phyloP scores from a whole-genome alignment of 2,329 filamentous ascomycete genomes.

The Cryphonectria japonica region DNA sequence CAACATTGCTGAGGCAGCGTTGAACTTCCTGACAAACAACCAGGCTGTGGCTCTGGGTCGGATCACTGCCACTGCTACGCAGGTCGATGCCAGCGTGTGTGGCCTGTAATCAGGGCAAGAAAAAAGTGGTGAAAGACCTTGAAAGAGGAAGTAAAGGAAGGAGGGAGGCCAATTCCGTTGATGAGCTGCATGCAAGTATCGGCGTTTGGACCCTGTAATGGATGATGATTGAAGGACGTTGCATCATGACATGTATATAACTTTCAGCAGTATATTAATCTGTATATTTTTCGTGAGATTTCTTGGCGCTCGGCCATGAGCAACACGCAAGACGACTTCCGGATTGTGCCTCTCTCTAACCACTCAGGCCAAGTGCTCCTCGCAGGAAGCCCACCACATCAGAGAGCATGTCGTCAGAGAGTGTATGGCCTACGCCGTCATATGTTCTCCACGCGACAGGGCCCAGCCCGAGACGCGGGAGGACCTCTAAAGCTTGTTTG shows the following conservation, averaged over 20 bases:
- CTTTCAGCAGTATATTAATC: background rate
- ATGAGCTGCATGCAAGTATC: background rate
- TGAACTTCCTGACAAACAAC: slow-evolving; percentile 59
- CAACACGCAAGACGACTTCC: background rate
- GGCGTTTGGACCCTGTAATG: background rate
- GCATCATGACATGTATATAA: background rate
- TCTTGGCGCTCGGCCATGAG: background rate
- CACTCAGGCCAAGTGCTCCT: background rate
- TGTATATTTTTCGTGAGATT: background rate
- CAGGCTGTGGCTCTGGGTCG: slow-evolving; percentile 55
- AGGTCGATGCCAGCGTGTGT: slow-evolving; percentile 51
- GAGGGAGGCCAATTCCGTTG: background rate
- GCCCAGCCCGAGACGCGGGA: slow-evolving; percentile 41
- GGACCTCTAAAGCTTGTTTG: slow-evolving; percentile 37
- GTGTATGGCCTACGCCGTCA: slow-evolving; percentile 49
- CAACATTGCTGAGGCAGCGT: slow-evolving; percentile 60
- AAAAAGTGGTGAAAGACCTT: no score
- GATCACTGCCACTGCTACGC: slow-evolving; percentile 52
- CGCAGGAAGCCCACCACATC: slow-evolving; percentile 43
- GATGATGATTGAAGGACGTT: background rate
- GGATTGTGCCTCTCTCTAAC: background rate
- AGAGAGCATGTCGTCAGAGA: slow-evolving; percentile 45
- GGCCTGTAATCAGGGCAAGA: slow-evolving; percentile 12
- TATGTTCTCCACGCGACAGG: slow-evolving; percentile 44
- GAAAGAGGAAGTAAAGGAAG: background rate